Evolutionary conservation across 306 rosid genomes (phyloP).

Genomic region (Sphenostylis stenocarpa): DNA sequence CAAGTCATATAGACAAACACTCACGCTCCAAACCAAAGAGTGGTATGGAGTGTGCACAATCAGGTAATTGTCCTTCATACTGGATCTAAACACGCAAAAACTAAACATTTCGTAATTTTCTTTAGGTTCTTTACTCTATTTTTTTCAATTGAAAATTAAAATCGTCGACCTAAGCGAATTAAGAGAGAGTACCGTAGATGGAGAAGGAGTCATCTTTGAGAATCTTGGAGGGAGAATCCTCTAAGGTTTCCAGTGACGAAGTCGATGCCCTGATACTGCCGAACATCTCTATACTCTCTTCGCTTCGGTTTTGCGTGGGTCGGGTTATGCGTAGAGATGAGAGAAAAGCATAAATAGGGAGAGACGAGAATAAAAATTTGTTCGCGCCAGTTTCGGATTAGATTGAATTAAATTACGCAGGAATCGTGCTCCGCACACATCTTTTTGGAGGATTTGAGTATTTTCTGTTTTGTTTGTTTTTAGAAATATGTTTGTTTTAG

Average conservation of each 20-base stretch:
- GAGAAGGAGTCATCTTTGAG: slow-evolving; percentile 76
- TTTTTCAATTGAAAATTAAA: background rate
- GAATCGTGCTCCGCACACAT: slow-evolving; percentile 44
- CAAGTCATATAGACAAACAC: background rate
- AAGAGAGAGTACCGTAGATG: slow-evolving; percentile 59
- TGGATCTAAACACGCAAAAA: slow-evolving; percentile 25
- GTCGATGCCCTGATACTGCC: slow-evolving; percentile 74
- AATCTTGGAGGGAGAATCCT: slow-evolving; percentile 70
- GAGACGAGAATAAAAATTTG: background rate
- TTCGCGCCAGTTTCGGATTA: slow-evolving; percentile 30
- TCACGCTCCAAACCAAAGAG: background rate
- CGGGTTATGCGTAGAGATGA: background rate
- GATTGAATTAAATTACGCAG: slow-evolving; percentile 49
- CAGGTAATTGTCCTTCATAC: background rate
- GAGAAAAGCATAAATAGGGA: background rate
- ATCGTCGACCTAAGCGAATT: background rate
- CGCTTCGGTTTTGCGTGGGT: background rate
- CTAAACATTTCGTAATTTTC: background rate
- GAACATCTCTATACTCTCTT: slow-evolving; percentile 45
- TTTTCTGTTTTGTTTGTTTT: background rate
- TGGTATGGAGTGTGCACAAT: background rate
- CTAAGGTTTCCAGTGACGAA: slow-evolving; percentile 64
- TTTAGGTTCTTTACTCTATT: background rate
- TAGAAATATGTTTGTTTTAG: too few relatives aligned
- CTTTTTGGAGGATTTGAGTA: background rate